These are phyloP conservation scores for Chlorella vulgaris DNA, from an alignment of 139 green algal genomes.

Conservation along the genomic window DNA sequence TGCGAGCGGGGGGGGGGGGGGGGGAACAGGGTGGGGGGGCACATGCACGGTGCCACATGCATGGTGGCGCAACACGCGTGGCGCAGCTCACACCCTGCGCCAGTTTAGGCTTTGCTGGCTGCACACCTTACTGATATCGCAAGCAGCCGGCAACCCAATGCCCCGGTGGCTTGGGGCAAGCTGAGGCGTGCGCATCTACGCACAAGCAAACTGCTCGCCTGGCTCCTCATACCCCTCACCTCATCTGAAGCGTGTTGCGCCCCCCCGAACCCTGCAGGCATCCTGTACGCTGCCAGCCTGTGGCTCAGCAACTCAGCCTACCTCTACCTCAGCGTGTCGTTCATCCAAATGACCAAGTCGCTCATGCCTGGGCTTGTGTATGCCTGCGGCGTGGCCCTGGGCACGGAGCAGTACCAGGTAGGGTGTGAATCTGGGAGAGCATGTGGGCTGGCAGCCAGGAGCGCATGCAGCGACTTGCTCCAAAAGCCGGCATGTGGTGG, in stretches of 20 bases:
- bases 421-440: not conserved
- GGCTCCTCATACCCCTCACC: too few relatives aligned
- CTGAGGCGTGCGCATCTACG: too few relatives aligned
- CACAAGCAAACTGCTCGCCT: too few relatives aligned
- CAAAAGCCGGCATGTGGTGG: too few relatives aligned
- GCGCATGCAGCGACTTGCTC: not conserved
- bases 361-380: constrained; percentile 62
- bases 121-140: too few relatives aligned
- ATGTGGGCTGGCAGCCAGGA: not conserved
- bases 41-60: too few relatives aligned
- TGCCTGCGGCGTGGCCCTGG: constrained; percentile 30
- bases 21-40: not conserved
- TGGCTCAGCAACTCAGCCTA: constrained; percentile 97
- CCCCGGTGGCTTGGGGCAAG: too few relatives aligned
- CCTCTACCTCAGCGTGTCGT: constrained; percentile 96
- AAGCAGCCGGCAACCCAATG: too few relatives aligned
- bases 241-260: too few relatives aligned
- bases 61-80: too few relatives aligned
- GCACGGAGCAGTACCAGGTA: constrained; percentile 21
- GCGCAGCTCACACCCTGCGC: too few relatives aligned
- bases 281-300: constrained; percentile 91
- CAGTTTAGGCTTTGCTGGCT: too few relatives aligned
- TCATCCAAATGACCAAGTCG: constrained; percentile 99
- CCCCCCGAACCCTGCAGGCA: constrained; percentile 16
- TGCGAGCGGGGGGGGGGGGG: constrained; percentile 12